Base-by-base conservation (phyloP, 257 asterid species). In the Nicotiana undulata region DNA sequence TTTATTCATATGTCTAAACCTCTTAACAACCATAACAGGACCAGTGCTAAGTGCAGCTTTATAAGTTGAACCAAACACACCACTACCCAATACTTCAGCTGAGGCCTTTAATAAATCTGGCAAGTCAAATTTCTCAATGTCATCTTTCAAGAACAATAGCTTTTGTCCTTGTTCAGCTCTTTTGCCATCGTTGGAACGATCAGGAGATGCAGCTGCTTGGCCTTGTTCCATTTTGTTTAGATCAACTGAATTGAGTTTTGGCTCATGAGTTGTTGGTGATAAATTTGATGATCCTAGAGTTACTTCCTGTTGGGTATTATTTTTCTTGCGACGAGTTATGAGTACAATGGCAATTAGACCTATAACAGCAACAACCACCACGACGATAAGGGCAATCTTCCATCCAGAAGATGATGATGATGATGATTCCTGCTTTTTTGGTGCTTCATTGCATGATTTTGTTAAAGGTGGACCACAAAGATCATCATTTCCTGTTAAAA, bases 41-140 rank as follows among this genome's bases (percentile, higher is more conserved):
- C 90, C 91, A 1, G 80, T 82, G 15, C 63, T 59, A 3, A 96
- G 86, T 16, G 87, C 93, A 10, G 99, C 97, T 75, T 94, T 96
- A 63, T 92, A 96, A 11, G 97, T 90, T 6, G 97, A 89, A 11
- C 99, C 98, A 59, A 92, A 90, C 55, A 83, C 87, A 5, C 99
- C 98, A 70, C 94, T 91, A 9, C 98, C 97, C 22, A 96, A 85
- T 18, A 93, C 81, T 95, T 96, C 98, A 4, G 99, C 99, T 15
- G 98, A 92, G 10, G 99, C 97, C 77, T 79, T 96, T 1, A 96
- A 92, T 79, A 96, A 63, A 81, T 96, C 98, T 65, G 92, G 10
- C 91, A 96, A 85, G 87, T 92, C 99, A 82, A 96, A 96, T 49
- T 34, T 81, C 9, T 66, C 88, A 40, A 87, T 78, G 79, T 84